These are phyloP conservation scores for Nematocida homosporus DNA, from an alignment of 371 early-diverging fungal genomes.

Conservation along the genomic window DNA sequence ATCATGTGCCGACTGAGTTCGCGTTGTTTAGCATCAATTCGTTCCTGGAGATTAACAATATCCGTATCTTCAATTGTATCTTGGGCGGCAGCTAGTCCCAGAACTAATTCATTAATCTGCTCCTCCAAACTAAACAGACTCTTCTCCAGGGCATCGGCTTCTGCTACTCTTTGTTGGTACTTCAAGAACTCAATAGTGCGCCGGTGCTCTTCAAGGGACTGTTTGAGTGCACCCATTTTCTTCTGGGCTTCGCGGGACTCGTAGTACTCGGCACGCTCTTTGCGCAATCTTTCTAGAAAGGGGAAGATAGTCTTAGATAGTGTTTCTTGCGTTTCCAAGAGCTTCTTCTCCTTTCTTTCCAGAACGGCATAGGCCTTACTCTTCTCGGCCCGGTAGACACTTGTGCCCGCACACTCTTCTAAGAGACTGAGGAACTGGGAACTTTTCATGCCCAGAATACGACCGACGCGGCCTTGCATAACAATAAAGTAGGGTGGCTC, in stretches of 20 bases:
- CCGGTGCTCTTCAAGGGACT: background rate
- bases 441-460: constrained; percentile 37
- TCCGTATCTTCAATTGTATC: constrained; percentile 43
- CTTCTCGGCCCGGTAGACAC: constrained; percentile 45
- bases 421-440: constrained; percentile 41
- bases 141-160: constrained; percentile 25
- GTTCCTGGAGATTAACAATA: constrained; percentile 49
- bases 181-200: constrained; percentile 69
- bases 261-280: constrained; percentile 51
- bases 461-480: constrained; percentile 52
- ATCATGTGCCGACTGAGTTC: constrained; percentile 22
- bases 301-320: constrained; percentile 48
- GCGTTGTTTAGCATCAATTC: constrained; percentile 54
- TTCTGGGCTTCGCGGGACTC: constrained; percentile 39
- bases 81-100: background rate
- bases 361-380: constrained; percentile 46
- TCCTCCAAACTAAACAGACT: constrained; percentile 18
- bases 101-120: constrained; percentile 16
- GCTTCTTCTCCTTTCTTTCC: constrained; percentile 54
- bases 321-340: constrained; percentile 46
- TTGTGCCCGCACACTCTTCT: constrained; percentile 50
- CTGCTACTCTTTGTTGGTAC: constrained; percentile 66
- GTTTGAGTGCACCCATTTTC: constrained; percentile 2
- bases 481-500: constrained; percentile 68
- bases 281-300: constrained; percentile 38